Base-by-base conservation (phyloP, 257 asterid genomes). In the Solanum verrucosum region DNA sequence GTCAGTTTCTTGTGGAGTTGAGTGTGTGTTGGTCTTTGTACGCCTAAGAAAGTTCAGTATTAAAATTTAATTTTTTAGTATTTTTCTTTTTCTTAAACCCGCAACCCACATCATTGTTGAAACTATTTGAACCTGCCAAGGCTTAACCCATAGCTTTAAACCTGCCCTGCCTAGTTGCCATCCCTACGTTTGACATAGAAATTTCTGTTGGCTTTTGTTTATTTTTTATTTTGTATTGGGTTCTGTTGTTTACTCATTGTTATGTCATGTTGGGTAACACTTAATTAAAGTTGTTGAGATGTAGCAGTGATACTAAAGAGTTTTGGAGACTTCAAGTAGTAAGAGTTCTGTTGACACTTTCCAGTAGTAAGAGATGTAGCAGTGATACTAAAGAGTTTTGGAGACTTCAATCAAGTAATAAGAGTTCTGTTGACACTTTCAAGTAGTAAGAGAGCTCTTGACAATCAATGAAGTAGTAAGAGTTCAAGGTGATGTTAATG, bases 401-500 rank as follows among this genome's bases (percentile, higher is more conserved):
- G 89, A 90, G 93, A 85, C 91, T 56, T 88, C 89, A 89, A 88
- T 91, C 72, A 87, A 90, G 90, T 90, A 90, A 79, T 88, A 87
- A 90, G 92, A 88, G 91, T 93, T 91, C 96, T 89, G 93, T 94
- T 90, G 94, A 90, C 90, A 89, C 68, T 82, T 91, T 91, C 91
- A 91, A 91, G 90, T 91, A 87, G 93, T 95, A 92, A 92, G 94
- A 91, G 95, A 88, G 85, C 92, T 49, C 86, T 88, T 93, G 97
- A 91, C 91, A 90, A 74, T 87, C 95, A 90, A 87, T 94, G 94
- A 91, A 94, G 96, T 92, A 90, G 87, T 94, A 94, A 96, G 94
- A 95, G 94, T 94, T 92, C 94, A 95, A 94, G 98, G 92, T 95
- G 98, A 95, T 94, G 93, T 94, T 87, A 92, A 92, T 92, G 95